phyloP scores from a whole-genome alignment of 108 stramenopile genomes.

The Epipyxis sp. region DNA sequence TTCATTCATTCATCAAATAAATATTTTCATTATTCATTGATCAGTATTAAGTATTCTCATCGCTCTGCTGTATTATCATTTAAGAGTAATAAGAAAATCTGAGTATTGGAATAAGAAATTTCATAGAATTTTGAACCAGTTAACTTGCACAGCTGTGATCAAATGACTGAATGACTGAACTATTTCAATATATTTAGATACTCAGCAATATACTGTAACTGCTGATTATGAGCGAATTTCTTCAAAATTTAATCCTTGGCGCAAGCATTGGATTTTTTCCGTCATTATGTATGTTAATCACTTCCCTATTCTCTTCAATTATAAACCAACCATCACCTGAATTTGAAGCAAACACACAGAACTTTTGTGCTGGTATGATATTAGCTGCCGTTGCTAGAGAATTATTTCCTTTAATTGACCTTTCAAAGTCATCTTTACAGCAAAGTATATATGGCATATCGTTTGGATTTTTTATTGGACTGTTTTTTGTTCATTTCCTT shows the following conservation, averaged over 20 bases:
- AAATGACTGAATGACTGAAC: too few species aligned
- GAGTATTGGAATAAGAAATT: too few species aligned
- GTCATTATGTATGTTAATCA: neutral
- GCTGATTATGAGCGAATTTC: too few species aligned
- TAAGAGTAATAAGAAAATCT: too few species aligned
- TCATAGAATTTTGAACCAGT: too few species aligned
- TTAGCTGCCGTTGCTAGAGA: neutral
- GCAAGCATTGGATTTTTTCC: neutral
- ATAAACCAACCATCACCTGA: neutral
- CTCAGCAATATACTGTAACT: too few species aligned
- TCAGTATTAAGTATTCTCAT: too few species aligned
- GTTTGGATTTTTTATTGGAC: neutral
- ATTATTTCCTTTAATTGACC: neutral
- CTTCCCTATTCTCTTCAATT: neutral
- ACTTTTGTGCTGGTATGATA: conserved; percentile 1
- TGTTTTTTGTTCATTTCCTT: neutral
- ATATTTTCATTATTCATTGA: too few species aligned
- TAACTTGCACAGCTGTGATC: too few species aligned
- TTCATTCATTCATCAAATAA: too few species aligned
- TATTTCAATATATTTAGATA: too few species aligned
- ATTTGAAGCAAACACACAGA: neutral
- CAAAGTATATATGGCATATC: neutral
- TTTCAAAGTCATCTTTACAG: neutral
- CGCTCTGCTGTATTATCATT: too few species aligned
- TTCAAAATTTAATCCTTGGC: neutral